phyloP scores from a whole-genome alignment of 345 rosid genomes.

The Populus nigra region DNA sequence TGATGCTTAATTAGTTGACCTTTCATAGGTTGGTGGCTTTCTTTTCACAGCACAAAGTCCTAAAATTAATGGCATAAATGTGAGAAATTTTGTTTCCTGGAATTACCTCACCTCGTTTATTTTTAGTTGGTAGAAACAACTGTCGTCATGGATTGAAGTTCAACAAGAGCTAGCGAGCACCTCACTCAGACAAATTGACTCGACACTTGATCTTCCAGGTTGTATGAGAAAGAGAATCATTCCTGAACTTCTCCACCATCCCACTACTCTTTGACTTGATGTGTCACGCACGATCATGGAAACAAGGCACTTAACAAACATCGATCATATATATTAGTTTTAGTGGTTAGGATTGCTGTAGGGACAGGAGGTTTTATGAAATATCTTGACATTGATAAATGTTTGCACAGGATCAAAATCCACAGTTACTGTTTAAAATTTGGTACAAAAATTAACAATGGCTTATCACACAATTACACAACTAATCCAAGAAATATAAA shows the following conservation, averaged over 20 bases:
- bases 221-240: constrained; percentile 2
- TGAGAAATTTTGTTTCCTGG: constrained; percentile 23
- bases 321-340: background rate
- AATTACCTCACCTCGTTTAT: constrained; percentile 5
- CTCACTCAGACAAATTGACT: background rate
- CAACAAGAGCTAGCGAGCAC: background rate
- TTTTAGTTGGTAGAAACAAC: background rate
- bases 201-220: background rate
- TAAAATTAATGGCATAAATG: background rate
- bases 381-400: background rate
- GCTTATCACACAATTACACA: constrained; percentile 9
- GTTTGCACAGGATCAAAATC: background rate
- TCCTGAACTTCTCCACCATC: background rate
- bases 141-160: background rate
- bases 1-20: no score
- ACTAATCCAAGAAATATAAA: background rate
- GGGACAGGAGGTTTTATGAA: background rate
- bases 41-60: constrained; percentile 14
- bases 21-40: constrained; percentile 16
- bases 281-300: background rate
- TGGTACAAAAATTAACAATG: background rate
- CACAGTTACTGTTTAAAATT: background rate
- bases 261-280: background rate
- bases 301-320: background rate
- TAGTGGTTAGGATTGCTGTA: background rate